These are phyloP conservation scores for Bacidia gigantensis DNA, from an alignment of 495 filamentous ascomycete genomes.

Conservation along the genomic window DNA sequence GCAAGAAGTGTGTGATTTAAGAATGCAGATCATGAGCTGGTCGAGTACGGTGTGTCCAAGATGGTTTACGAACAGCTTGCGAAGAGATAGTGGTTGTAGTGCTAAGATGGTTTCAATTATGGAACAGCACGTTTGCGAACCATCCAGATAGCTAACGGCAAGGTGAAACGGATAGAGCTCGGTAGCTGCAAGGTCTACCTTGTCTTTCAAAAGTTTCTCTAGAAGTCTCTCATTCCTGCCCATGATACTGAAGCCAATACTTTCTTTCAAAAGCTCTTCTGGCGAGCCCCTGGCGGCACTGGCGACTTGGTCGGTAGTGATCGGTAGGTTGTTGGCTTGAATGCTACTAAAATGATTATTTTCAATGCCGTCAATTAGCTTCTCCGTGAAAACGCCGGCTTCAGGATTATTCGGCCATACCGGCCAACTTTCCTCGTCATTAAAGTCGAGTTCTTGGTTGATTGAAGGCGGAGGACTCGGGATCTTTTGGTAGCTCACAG, in stretches of 20 bases:
- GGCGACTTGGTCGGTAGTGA: constrained; percentile 18
- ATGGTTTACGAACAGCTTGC: constrained; percentile 20
- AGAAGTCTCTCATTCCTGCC: constrained; percentile 21
- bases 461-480: constrained; percentile 6
- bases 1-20: constrained; percentile 26
- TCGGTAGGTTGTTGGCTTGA: constrained; percentile 15
- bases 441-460: constrained; percentile 2
- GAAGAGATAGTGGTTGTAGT: constrained; percentile 7
- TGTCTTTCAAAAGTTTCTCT: constrained; percentile 1
- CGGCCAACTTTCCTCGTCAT: constrained; percentile 22
- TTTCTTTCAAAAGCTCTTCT: constrained; percentile 21
- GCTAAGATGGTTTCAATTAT: constrained; percentile 16
- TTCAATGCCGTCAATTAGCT: constrained; percentile 19
- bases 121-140: constrained; percentile 26
- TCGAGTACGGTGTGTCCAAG: constrained; percentile 31
- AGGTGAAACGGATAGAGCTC: constrained; percentile 28
- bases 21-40: constrained; percentile 26
- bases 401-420: constrained; percentile 15
- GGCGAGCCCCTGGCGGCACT: constrained; percentile 18
- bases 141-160: constrained; percentile 27
- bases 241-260: constrained; percentile 30
- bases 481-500: not conserved
- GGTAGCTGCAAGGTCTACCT: constrained; percentile 1
- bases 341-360: constrained; percentile 25
- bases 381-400: constrained; percentile 8